Base-by-base conservation (phyloP, 805 yeast genomes). In the Pichia paraexigua region DNA sequence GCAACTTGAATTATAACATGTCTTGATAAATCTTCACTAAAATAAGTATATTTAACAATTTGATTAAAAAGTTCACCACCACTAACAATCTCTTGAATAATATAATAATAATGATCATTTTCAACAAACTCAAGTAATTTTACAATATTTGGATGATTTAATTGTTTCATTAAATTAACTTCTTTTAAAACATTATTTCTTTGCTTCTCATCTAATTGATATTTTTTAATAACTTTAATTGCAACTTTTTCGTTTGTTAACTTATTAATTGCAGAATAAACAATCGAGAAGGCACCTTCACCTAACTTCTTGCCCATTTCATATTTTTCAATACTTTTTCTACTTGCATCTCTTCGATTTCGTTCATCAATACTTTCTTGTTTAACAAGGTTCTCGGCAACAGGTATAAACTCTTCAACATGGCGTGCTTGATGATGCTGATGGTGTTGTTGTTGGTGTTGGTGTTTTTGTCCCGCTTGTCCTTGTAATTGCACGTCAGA, bases 11-110 rank as follows among this genome's bases (percentile, higher is more conserved):
- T 62, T 54, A 87, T 85, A 7, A 86, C 80, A 66, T 85, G 92
- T 24, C 89, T 73, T 20, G 89, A 72, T 55, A 86, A 71, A 52
- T 82, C 81, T 64, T 86, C 95, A 47, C 83, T 74, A 64, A 86
- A 83, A 64, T 86, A 86, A 0, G 95, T 87, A 58, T 77, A 79
- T 52, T 85, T 82, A 47, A 87, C 87, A 59, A 86, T 85, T 62
- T 86, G 87, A 56, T 84, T 86, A 69, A 87, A 86, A 35, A 86
- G 77, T 67, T 86, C 95, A 11, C 94, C 94, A 15, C 95, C 95
- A 10, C 72, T 64, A n/a, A 84, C 80, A 44, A 82, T 67, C 61
- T 87, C 95, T 63, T 85, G 87, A 21, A 86, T 75, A 47, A 87
- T 78, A 60, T 81, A 86, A 60, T 82, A 85, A 63, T 77, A 77